Evolutionary conservation across 1,139 yeast genomes (phyloP).

Genomic region (Candida freyschussii): DNA sequence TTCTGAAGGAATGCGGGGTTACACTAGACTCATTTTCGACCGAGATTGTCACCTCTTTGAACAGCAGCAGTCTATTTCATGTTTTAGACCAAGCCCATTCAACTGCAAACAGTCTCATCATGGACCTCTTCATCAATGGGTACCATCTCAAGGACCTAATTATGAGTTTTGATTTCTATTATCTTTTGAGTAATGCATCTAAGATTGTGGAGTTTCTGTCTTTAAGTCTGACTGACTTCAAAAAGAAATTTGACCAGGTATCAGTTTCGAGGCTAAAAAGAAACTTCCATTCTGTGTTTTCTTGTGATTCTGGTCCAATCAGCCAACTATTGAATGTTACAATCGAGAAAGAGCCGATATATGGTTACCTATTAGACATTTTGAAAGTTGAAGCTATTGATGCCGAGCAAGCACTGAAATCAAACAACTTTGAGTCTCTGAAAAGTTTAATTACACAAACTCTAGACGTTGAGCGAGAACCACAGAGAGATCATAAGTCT

Average conservation of each 20-base stretch:
- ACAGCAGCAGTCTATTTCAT: slow-evolving; percentile 53
- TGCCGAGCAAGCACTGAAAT: slow-evolving; percentile 46
- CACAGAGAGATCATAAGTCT: slow-evolving; percentile 22
- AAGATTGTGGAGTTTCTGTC: slow-evolving; percentile 35
- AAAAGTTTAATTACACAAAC: slow-evolving; percentile 38
- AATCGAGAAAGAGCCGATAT: slow-evolving; percentile 36
- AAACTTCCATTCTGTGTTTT: slow-evolving; percentile 19
- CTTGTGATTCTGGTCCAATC: slow-evolving; percentile 19
- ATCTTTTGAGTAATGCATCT: slow-evolving; percentile 38
- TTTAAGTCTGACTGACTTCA: slow-evolving; percentile 36
- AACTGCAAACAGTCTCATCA: slow-evolving; percentile 61
- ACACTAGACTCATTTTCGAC: slow-evolving; percentile 18
- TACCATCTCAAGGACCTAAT: slow-evolving; percentile 48
- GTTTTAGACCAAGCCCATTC: slow-evolving; percentile 59
- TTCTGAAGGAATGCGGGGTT: slow-evolving; percentile 45
- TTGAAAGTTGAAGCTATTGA: slow-evolving; percentile 61
- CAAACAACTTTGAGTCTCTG: slow-evolving; percentile 37
- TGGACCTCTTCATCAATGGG: slow-evolving; percentile 57
- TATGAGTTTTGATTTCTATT: slow-evolving; percentile 46
- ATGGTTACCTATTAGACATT: slow-evolving; percentile 59
- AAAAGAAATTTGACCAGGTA: slow-evolving; percentile 32
- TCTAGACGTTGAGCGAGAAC: slow-evolving; percentile 27
- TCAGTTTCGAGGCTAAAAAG: slow-evolving; percentile 38
- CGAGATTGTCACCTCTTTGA: slow-evolving; percentile 39
- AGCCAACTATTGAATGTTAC: slow-evolving; percentile 26